These are phyloP conservation scores for Nitzschia sp. DNA, from an alignment of 108 stramenopile species.

Conservation along the genomic window DNA sequence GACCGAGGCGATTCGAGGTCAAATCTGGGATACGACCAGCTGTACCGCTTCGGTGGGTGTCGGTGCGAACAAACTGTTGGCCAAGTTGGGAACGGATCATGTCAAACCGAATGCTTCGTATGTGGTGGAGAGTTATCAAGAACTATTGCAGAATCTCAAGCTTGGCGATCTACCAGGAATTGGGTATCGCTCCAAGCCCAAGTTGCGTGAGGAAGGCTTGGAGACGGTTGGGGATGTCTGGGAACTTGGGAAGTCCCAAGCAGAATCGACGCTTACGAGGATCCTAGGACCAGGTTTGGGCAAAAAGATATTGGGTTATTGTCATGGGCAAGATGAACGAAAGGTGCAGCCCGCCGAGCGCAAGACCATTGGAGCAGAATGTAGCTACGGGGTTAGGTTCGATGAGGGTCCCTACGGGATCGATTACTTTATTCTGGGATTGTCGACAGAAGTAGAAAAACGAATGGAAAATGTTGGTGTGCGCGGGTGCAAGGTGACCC, in stretches of 20 bases:
- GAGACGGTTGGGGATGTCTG: constrained; percentile 76
- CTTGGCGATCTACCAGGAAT: constrained; percentile 87
- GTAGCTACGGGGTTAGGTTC: constrained; percentile 93
- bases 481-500: constrained; percentile 65
- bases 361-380: constrained; percentile 93
- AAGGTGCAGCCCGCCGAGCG: constrained; percentile 65
- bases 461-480: constrained; percentile 68
- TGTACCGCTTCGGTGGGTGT: constrained; percentile 92
- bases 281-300: constrained; percentile 73
- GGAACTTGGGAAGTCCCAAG: constrained; percentile 60
- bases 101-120: constrained; percentile 85
- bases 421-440: constrained; percentile 74
- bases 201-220: constrained; percentile 57
- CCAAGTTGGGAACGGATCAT: constrained; percentile 86
- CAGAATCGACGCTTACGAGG: constrained; percentile 47
- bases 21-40: constrained; percentile 71
- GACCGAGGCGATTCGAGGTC: constrained; percentile 54
- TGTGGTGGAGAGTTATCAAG: constrained; percentile 63
- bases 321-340: constrained; percentile 84
- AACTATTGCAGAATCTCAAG: constrained; percentile 56
- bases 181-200: constrained; percentile 71
- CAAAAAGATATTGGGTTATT: constrained; percentile 66
- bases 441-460: constrained; percentile 78
- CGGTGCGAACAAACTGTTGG: constrained; percentile 81
- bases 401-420: constrained; percentile 70